phyloP scores from a whole-genome alignment of 225 moss, liverwort and hornwort species.

The Marchantia paleacea region DNA sequence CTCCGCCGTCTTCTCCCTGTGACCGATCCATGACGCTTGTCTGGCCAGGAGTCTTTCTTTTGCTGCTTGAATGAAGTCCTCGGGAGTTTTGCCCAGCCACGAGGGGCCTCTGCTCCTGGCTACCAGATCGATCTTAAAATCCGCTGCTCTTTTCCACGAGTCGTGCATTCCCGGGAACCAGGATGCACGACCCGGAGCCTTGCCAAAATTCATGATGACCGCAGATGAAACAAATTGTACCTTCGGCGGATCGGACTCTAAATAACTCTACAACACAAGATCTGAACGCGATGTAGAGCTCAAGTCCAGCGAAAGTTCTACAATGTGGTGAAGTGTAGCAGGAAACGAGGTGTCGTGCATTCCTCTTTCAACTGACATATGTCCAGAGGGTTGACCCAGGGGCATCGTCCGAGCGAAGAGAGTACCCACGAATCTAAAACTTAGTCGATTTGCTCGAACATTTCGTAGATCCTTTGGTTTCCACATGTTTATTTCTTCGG shows the following conservation, averaged over 20 bases:
- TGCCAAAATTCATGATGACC: conserved; percentile 37
- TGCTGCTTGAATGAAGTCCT: conserved; percentile 33
- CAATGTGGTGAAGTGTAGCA: not conserved
- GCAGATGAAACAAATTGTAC: not conserved
- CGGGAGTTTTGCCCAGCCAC: conserved; percentile 39
- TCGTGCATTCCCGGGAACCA: conserved; percentile 44
- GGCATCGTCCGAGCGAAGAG: too few species aligned
- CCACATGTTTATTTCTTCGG: too few species aligned
- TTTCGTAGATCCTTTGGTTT: too few species aligned
- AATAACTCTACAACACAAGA: not conserved
- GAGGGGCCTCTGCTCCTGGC: conserved; percentile 41
- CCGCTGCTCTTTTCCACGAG: conserved; percentile 39
- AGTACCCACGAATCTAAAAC: too few species aligned
- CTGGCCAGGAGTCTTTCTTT: conserved; percentile 29
- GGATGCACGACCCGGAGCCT: conserved; percentile 27
- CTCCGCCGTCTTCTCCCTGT: conserved; percentile 35
- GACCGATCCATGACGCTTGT: conserved; percentile 45
- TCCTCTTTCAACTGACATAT: too few species aligned
- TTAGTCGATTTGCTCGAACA: too few species aligned
- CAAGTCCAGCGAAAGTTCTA: not conserved
- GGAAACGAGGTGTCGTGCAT: too few species aligned
- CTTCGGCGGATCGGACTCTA: not conserved
- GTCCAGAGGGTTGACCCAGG: too few species aligned
- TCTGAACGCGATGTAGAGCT: not conserved
- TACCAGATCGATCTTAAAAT: conserved; percentile 23